Conservation (phyloP, 1,139 yeast genomes). For the Pneumocystis murina region DNA sequence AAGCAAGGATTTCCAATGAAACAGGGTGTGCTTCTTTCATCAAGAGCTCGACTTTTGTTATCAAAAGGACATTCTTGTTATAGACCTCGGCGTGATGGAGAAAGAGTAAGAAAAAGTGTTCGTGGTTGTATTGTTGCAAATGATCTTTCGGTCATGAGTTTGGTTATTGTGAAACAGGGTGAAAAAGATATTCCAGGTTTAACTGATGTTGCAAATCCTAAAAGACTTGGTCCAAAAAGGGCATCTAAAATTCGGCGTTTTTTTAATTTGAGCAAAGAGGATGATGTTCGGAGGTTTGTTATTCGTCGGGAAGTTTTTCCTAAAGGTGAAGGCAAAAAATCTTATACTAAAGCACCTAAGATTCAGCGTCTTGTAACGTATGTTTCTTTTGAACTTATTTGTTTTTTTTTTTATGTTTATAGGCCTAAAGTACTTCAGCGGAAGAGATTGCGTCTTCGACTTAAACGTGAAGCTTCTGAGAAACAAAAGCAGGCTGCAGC, state of each 20-base stretch:
- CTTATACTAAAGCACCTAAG: slow-evolving; percentile 98
- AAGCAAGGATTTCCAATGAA: slow-evolving; percentile 99
- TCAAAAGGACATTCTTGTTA: slow-evolving; percentile 94
- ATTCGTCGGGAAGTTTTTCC: slow-evolving; percentile 96
- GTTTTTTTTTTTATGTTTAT: slow-evolving; percentile 88
- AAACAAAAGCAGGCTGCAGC: slow-evolving; percentile 99
- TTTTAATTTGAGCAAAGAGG: slow-evolving; percentile 97
- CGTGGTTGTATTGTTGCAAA: slow-evolving; percentile 98
- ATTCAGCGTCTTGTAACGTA: slow-evolving; percentile 4
- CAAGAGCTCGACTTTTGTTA: slow-evolving; percentile 94
- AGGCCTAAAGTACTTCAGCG: slow-evolving; percentile 99
- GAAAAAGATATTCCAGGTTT: slow-evolving; percentile 90
- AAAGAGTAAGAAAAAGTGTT: slow-evolving; percentile 99
- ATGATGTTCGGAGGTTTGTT: slow-evolving; percentile 87
- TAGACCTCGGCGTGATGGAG: slow-evolving; percentile 99
- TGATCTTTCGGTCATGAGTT: slow-evolving; percentile 90
- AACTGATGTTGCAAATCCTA: slow-evolving; percentile 87
- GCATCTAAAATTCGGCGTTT: slow-evolving; percentile 99
- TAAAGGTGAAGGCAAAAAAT: slow-evolving; percentile 61
- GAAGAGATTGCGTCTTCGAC: slow-evolving; percentile 92
- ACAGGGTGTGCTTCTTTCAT: slow-evolving; percentile 92
- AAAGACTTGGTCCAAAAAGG: slow-evolving; percentile 99
- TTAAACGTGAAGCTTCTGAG: slow-evolving; percentile 93
- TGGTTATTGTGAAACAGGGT: slow-evolving; percentile 94
- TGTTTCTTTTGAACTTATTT: neutral